phyloP scores from a whole-genome alignment of 192 early-diverging fungal genomes.

The Mycoemilia scoparia region DNA sequence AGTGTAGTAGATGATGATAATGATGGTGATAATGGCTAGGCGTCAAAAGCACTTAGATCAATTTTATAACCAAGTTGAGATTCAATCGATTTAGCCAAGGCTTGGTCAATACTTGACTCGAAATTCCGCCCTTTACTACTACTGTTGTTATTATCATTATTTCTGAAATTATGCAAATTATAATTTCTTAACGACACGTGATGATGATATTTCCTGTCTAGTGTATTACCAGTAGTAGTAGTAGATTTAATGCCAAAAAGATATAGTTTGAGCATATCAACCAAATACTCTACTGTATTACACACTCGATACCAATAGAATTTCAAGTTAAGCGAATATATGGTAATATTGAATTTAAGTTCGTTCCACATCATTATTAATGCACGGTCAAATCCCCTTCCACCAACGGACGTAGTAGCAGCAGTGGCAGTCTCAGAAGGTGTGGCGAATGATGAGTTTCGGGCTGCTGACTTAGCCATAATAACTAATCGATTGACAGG shows the following conservation, averaged over 20 bases:
- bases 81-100: slow-evolving; percentile 44
- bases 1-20: background rate
- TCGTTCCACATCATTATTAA: slow-evolving; percentile 19
- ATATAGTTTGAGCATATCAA: no score
- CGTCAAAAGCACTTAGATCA: slow-evolving; percentile 58
- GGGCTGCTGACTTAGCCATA: slow-evolving; percentile 60
- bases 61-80: slow-evolving; percentile 60
- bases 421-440: slow-evolving; percentile 33
- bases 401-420: slow-evolving; percentile 16
- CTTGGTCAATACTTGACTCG: slow-evolving; percentile 59
- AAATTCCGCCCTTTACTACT: slow-evolving; percentile 25
- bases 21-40: slow-evolving; percentile 17
- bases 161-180: no score
- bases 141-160: no score
- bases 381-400: slow-evolving; percentile 3
- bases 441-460: no score
- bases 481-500: slow-evolving; percentile 78
- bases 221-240: no score
- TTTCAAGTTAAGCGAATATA: slow-evolving; percentile 28
- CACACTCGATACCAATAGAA: slow-evolving; percentile 15
- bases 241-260: no score
- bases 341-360: slow-evolving; percentile 13
- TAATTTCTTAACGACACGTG: no score
- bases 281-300: slow-evolving; percentile 3
- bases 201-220: no score